Evolutionary conservation across 2,329 filamentous ascomycete genomes (phyloP).

Genomic region (Seiridium unicorne): DNA sequence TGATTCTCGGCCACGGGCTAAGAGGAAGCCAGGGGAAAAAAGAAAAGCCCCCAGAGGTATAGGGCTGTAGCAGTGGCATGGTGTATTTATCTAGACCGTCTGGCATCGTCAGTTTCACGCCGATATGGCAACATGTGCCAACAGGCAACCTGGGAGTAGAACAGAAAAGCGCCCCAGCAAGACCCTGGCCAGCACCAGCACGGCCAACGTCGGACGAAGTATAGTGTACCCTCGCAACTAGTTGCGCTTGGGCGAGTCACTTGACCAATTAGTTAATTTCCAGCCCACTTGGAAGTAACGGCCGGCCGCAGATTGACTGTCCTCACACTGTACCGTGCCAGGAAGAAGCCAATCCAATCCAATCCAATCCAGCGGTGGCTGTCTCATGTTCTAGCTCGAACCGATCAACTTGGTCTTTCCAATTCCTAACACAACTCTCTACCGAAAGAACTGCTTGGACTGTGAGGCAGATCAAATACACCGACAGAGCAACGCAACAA

Average conservation of each 20-base stretch:
- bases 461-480: too few species aligned
- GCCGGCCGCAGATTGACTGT: not conserved
- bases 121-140: too few species aligned
- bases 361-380: slow-evolving; percentile 1
- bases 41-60: too few species aligned
- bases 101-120: too few species aligned
- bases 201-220: slow-evolving; percentile 1
- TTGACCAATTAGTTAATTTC: slow-evolving; percentile 8
- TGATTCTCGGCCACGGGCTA: not conserved
- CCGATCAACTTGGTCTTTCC: slow-evolving; percentile 3
- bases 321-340: not conserved
- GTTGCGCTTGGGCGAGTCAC: not conserved
- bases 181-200: not conserved
- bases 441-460: too few species aligned
- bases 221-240: not conserved
- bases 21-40: too few species aligned
- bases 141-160: too few species aligned
- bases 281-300: slow-evolving; percentile 6
- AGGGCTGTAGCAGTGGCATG: too few species aligned
- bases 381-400: slow-evolving; percentile 1
- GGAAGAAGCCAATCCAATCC: slow-evolving; percentile 2
- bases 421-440: slow-evolving; percentile 2
- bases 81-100: too few species aligned
- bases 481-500: too few species aligned
- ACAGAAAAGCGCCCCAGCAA: too few species aligned